Evolutionary conservation across 495 filamentous ascomycete species (phyloP).

Genomic region (Thozetella sp.): DNA sequence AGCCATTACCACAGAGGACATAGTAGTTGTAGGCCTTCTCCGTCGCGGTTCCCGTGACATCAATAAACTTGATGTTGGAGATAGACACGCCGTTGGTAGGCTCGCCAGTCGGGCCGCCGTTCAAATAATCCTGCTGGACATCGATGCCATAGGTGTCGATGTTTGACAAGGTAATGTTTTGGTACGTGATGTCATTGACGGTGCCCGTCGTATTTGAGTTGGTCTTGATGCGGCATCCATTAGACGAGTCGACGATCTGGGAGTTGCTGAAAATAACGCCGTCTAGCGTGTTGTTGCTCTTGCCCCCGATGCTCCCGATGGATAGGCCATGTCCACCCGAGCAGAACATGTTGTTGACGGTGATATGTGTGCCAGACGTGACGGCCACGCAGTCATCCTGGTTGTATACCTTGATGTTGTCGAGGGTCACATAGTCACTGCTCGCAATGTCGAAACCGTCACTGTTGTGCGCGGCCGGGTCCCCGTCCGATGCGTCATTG

Average conservation of each 20-base stretch:
- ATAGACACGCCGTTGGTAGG: constrained; percentile 47
- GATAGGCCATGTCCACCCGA: constrained; percentile 47
- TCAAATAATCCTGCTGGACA: constrained; percentile 51
- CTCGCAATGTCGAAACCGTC: constrained; percentile 42
- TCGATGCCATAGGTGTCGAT: constrained; percentile 50
- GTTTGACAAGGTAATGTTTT: constrained; percentile 38
- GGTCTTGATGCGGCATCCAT: constrained; percentile 49
- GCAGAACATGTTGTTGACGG: constrained; percentile 35
- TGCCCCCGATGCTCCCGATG: constrained; percentile 51
- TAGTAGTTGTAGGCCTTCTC: constrained; percentile 39
- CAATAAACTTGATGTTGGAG: constrained; percentile 34
- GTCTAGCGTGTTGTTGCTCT: constrained; percentile 46
- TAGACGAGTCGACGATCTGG: constrained; percentile 27
- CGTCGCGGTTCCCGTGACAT: constrained; percentile 42
- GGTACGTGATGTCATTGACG: constrained; percentile 42
- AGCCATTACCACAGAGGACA: constrained; percentile 48
- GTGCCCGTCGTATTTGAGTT: constrained; percentile 42
- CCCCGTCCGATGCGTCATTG: constrained; percentile 31
- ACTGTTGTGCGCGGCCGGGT: constrained; percentile 42
- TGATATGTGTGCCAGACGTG: constrained; percentile 36
- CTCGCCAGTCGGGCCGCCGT: constrained; percentile 44
- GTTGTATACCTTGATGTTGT: constrained; percentile 33
- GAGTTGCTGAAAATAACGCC: constrained; percentile 39
- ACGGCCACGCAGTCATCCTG: constrained; percentile 51
- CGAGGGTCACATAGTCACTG: constrained; percentile 29